A percentile compares a stretch with the other conserved stretches of the same genome.
Evolutionary conservation across 805 yeast genomes (phyloP).

Genomic region (Torulaspora microellipsoides): DNA sequence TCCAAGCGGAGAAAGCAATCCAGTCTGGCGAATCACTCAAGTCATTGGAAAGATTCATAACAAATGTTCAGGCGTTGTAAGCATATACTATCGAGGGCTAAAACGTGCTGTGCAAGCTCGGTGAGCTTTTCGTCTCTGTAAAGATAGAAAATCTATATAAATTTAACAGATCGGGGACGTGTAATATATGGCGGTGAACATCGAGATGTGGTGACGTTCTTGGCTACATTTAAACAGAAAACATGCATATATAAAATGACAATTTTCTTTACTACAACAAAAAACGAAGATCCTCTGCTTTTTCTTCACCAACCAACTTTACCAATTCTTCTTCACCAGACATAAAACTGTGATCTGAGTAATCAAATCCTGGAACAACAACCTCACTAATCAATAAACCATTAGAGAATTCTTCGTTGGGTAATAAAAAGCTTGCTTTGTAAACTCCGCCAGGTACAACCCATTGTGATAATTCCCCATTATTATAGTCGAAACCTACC

Average conservation of each 20-base stretch:
- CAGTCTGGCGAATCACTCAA: slow-evolving; percentile 58
- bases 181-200: too few species aligned
- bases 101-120: too few species aligned
- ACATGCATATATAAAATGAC: slow-evolving; percentile 6
- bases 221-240: slow-evolving; percentile 4
- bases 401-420: slow-evolving; percentile 35
- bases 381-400: slow-evolving; percentile 52
- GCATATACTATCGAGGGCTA: background rate
- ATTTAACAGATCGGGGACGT: too few species aligned
- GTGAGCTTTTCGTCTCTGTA: background rate
- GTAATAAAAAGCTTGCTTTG: slow-evolving; percentile 49
- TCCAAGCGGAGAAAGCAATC: slow-evolving; percentile 65
- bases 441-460: slow-evolving; percentile 59
- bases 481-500: slow-evolving; percentile 46
- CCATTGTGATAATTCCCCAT: slow-evolving; percentile 54
- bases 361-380: slow-evolving; percentile 60
- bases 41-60: slow-evolving; percentile 51
- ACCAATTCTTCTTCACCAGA: slow-evolving; percentile 32
- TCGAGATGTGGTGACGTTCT: too few species aligned
- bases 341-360: slow-evolving; percentile 47
- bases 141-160: too few species aligned
- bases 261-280: slow-evolving; percentile 21
- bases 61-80: slow-evolving; percentile 19
- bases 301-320: slow-evolving; percentile 37
- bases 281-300: slow-evolving; percentile 37